Percentiles rank a stretch among this genome's conserved stretches.
Evolutionary conservation across 2,329 filamentous ascomycete species (phyloP).

Genomic region (Apiospora arundinis): DNA sequence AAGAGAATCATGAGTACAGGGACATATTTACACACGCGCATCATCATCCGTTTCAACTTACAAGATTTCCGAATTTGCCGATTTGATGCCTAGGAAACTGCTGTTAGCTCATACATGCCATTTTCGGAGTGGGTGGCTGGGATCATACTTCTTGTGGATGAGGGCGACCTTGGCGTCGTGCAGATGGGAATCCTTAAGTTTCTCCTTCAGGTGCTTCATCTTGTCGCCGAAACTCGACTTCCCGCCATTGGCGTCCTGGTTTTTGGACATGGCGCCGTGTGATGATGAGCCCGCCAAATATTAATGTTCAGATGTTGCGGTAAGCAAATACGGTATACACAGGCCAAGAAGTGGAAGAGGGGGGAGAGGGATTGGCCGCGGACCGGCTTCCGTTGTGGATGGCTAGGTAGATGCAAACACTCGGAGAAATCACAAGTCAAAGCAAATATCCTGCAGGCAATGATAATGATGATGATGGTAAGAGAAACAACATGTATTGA

Average conservation of each 20-base stretch:
- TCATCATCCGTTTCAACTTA: conserved; percentile 40
- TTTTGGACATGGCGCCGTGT: not conserved
- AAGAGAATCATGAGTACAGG: conserved; percentile 20
- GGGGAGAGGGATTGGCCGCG: not conserved
- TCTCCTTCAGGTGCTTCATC: conserved; percentile 59
- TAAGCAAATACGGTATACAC: not conserved
- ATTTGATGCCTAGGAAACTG: conserved; percentile 55
- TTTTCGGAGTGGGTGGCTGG: conserved; percentile 2
- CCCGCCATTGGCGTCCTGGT: not conserved
- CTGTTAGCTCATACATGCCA: not conserved
- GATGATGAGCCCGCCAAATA: not conserved
- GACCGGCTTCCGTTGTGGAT: conserved; percentile 8
- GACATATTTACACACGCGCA: conserved; percentile 26
- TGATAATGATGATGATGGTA: not conserved
- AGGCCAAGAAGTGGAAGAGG: not conserved
- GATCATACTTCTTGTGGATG: conserved; percentile 62
- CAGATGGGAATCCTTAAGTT: conserved; percentile 59
- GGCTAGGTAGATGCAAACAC: not conserved
- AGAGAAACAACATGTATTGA: not conserved
- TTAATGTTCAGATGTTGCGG: not conserved
- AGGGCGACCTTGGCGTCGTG: conserved; percentile 64
- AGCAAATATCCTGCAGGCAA: not conserved
- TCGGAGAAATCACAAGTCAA: not conserved
- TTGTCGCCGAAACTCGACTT: conserved; percentile 47
- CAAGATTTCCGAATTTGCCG: conserved; percentile 68